Conservation (phyloP, 768 basidiomycete genomes). For the Phylloporus sp. region DNA sequence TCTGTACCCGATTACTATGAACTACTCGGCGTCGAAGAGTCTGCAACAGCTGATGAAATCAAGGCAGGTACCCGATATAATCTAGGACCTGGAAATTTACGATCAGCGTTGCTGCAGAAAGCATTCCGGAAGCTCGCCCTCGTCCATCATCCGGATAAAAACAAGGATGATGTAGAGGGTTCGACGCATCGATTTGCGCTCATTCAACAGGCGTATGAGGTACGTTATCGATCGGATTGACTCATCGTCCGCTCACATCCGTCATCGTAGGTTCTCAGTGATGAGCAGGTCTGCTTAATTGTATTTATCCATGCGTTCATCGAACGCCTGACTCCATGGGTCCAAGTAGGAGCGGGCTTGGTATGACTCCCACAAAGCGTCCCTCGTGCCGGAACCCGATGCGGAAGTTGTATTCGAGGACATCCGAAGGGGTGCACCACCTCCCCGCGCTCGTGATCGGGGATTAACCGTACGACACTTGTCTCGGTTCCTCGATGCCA, state of each 20-base stretch:
- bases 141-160: slow-evolving; percentile 87
- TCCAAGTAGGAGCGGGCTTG: slow-evolving; percentile 89
- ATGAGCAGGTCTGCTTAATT: slow-evolving; percentile 73
- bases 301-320: background rate
- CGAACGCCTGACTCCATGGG: slow-evolving; percentile 12
- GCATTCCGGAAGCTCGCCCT: slow-evolving; percentile 84
- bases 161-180: slow-evolving; percentile 74
- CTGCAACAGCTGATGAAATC: slow-evolving; percentile 85
- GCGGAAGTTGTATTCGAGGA: slow-evolving; percentile 83
- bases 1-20: slow-evolving; percentile 70
- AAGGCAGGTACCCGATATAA: slow-evolving; percentile 46
- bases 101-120: slow-evolving; percentile 41
- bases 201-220: slow-evolving; percentile 96
- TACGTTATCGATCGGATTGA: slow-evolving; percentile 27
- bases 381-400: slow-evolving; percentile 76
- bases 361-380: slow-evolving; percentile 92
- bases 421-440: slow-evolving; percentile 64
- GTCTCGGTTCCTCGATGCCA: slow-evolving; percentile 76
- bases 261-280: slow-evolving; percentile 75
- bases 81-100: background rate
- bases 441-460: slow-evolving; percentile 54
- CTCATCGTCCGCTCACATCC: background rate
- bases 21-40: slow-evolving; percentile 75
- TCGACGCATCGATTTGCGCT: slow-evolving; percentile 84
- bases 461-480: slow-evolving; percentile 81